A percentile compares a stretch with the other conserved stretches of the same genome.
phyloP scores from a whole-genome alignment of 306 rosid genomes.

The Begonia loranthoides region DNA sequence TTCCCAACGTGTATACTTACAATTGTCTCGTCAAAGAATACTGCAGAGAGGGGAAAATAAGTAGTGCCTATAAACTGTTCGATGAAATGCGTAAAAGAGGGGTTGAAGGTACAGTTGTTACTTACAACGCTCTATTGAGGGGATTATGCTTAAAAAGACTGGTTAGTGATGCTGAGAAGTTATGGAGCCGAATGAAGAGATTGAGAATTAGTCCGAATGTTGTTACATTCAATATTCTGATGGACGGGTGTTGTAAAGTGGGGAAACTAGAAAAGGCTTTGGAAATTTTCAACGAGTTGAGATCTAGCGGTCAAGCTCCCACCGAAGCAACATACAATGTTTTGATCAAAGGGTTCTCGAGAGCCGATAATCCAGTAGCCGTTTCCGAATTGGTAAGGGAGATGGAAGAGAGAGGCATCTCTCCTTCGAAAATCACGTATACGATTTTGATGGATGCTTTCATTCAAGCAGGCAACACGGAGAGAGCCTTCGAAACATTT shows the following conservation, averaged over 20 bases:
- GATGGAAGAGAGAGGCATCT: constrained; percentile 50
- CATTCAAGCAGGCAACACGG: constrained; percentile 29
- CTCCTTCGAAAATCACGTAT: constrained; percentile 63
- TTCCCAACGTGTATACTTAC: constrained; percentile 40
- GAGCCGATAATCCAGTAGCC: constrained; percentile 27
- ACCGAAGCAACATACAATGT: constrained; percentile 55
- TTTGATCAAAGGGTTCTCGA: constrained; percentile 41
- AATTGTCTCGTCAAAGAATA: constrained; percentile 37
- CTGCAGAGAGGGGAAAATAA: constrained; percentile 31
- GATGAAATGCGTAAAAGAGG: constrained; percentile 66
- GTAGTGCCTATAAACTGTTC: constrained; percentile 33
- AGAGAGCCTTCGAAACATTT: constrained; percentile 39
- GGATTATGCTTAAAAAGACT: constrained; percentile 40
- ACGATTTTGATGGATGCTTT: constrained; percentile 48
- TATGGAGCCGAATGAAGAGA: constrained; percentile 29
- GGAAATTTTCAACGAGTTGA: constrained; percentile 40
- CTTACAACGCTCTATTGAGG: constrained; percentile 41
- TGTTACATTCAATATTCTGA: constrained; percentile 45
- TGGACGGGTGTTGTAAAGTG: constrained; percentile 46
- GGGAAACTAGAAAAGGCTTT: constrained; percentile 48
- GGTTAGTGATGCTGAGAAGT: constrained; percentile 33
- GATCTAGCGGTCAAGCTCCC: constrained; percentile 44
- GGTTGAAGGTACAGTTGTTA: constrained; percentile 33
- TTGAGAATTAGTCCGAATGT: constrained; percentile 40
- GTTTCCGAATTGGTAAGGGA: constrained; percentile 42